Evolutionary conservation across 129 eudicot species (phyloP).

Genomic region (Tanacetum coccineum): DNA sequence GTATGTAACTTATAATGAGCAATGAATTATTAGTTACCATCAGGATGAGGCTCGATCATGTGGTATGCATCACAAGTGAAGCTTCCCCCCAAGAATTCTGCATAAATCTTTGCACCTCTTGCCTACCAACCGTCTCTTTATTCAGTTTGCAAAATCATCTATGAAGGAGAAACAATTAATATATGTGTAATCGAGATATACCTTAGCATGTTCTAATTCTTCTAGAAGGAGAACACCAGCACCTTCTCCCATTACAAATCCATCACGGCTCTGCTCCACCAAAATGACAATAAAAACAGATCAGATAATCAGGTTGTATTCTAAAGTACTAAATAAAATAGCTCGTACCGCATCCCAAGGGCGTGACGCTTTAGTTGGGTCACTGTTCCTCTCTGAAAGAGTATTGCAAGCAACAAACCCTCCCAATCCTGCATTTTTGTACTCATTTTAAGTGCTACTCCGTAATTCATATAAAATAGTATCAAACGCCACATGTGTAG

Average conservation of each 20-base stretch:
- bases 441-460: not conserved
- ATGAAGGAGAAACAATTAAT: not conserved
- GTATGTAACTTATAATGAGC: too few species aligned
- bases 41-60: slow-evolving; percentile 33
- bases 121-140: slow-evolving; percentile 21
- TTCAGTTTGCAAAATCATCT: slow-evolving; percentile 13
- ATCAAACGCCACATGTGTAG: not conserved
- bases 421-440: slow-evolving; percentile 29
- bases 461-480: not conserved
- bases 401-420: slow-evolving; percentile 48
- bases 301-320: not conserved
- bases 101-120: slow-evolving; percentile 49
- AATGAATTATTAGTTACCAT: slow-evolving; percentile 16
- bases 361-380: slow-evolving; percentile 45
- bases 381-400: slow-evolving; percentile 42
- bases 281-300: not conserved
- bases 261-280: slow-evolving; percentile 38
- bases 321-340: not conserved
- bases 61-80: slow-evolving; percentile 42
- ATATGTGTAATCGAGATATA: slow-evolving; percentile 20
- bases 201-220: slow-evolving; percentile 42
- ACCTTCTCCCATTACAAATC: slow-evolving; percentile 60
- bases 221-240: slow-evolving; percentile 47
- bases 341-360: slow-evolving; percentile 46
- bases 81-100: slow-evolving; percentile 45